These are phyloP conservation scores for Aegilops sharonensis DNA, from an alignment of 176 grass and related monocot genomes.

Conservation along the genomic window DNA sequence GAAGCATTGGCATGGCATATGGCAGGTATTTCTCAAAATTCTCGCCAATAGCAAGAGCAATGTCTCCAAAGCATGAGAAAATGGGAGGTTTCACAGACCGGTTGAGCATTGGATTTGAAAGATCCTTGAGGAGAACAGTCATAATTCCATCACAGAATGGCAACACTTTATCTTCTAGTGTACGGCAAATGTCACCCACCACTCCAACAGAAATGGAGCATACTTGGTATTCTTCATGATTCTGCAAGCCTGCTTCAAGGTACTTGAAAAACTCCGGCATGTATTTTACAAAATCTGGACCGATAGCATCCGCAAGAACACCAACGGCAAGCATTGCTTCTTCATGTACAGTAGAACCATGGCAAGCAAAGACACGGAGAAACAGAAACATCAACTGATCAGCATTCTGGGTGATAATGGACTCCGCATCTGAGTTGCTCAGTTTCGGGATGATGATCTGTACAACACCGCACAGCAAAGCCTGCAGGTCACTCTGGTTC, in stretches of 20 bases:
- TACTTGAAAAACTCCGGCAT: conserved; percentile 82
- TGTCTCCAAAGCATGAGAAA: conserved; percentile 89
- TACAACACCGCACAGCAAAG: conserved; percentile 73
- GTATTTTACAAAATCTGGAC: conserved; percentile 79
- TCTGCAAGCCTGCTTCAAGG: conserved; percentile 77
- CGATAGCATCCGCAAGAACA: conserved; percentile 80
- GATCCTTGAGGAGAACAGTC: conserved; percentile 82
- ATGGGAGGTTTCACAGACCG: conserved; percentile 78
- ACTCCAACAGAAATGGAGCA: conserved; percentile 87
- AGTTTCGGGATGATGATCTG: conserved; percentile 87
- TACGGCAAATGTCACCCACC: conserved; percentile 83
- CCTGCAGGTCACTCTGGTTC: conserved; percentile 85
- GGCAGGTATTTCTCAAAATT: conserved; percentile 84
- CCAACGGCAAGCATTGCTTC: conserved; percentile 94
- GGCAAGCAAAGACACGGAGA: conserved; percentile 75
- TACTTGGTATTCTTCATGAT: conserved; percentile 91
- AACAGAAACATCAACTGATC: conserved; percentile 84
- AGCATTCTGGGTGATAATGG: conserved; percentile 56
- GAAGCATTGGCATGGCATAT: conserved; percentile 78
- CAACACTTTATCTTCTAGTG: conserved; percentile 80
- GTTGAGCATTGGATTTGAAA: conserved; percentile 77
- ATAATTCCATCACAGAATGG: conserved; percentile 89
- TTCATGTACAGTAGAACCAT: conserved; percentile 79
- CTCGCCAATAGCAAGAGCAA: conserved; percentile 76
- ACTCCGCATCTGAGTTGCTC: conserved; percentile 58